Evolutionary conservation across 106 monocot genomes (phyloP).

Genomic region (Dendrobium chrysotoxum): DNA sequence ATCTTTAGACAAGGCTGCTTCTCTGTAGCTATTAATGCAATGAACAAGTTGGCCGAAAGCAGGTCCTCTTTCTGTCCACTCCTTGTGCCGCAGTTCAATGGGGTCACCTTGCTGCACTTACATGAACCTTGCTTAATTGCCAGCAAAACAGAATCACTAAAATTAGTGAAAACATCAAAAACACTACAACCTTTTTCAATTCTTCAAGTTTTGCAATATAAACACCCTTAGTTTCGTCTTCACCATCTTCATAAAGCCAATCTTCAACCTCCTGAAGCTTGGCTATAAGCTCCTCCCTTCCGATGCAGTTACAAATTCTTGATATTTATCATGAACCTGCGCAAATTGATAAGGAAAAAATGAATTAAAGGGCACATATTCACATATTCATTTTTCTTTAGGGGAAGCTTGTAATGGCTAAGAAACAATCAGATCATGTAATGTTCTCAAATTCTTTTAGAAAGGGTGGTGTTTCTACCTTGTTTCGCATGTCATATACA

Average conservation of each 20-base stretch:
- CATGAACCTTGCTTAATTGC: neutral
- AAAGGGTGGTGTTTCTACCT: conserved; percentile 24
- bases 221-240: conserved; percentile 90
- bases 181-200: conserved; percentile 60
- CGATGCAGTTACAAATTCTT: conserved; percentile 44
- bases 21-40: conserved; percentile 77
- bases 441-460: neutral
- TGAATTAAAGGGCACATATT: neutral
- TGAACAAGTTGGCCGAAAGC: conserved; percentile 47
- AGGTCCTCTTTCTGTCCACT: conserved; percentile 61
- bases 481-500: conserved; percentile 96
- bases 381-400: neutral
- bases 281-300: conserved; percentile 56
- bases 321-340: conserved; percentile 84
- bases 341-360: neutral
- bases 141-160: neutral
- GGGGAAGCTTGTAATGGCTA: neutral
- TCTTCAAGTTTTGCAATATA: conserved; percentile 89
- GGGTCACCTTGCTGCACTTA: conserved; percentile 70
- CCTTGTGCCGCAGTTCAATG: conserved; percentile 72
- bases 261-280: conserved; percentile 89
- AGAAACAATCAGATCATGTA: too few relatives aligned
- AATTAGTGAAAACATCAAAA: neutral
- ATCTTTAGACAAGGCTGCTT: conserved; percentile 74
- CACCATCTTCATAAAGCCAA: conserved; percentile 98